Evolutionary conservation across 2,329 filamentous ascomycete species (phyloP).

Genomic region (Periconia digitata): DNA sequence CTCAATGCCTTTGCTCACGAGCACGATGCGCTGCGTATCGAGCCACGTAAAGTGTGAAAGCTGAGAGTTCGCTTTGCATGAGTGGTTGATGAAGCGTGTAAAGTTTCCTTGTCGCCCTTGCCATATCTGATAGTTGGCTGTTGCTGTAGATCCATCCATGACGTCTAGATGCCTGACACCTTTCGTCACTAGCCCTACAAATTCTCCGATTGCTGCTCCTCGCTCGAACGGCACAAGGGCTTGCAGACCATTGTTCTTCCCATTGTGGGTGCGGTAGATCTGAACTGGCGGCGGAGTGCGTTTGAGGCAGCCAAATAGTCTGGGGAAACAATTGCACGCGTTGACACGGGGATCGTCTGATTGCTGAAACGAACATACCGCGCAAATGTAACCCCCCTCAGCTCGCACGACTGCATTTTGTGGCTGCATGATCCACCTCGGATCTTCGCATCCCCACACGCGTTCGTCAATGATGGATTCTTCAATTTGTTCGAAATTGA

Average conservation of each 20-base stretch:
- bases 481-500: slow-evolving; percentile 53
- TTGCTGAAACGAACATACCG: slow-evolving; percentile 52
- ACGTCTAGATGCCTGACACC: slow-evolving; percentile 57
- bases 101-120: slow-evolving; percentile 60
- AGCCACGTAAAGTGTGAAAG: slow-evolving; percentile 61
- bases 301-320: slow-evolving; percentile 52
- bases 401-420: slow-evolving; percentile 26
- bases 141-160: slow-evolving; percentile 55
- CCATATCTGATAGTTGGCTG: slow-evolving; percentile 60
- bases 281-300: slow-evolving; percentile 51
- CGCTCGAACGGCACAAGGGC: slow-evolving; percentile 53
- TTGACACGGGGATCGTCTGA: slow-evolving; percentile 54
- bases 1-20: slow-evolving; percentile 58
- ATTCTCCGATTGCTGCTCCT: slow-evolving; percentile 57
- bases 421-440: slow-evolving; percentile 44
- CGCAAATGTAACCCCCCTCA: slow-evolving; percentile 44
- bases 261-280: slow-evolving; percentile 55
- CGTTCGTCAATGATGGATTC: slow-evolving; percentile 53
- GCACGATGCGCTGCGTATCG: slow-evolving; percentile 56
- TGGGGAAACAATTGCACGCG: slow-evolving; percentile 56
- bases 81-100: slow-evolving; percentile 62
- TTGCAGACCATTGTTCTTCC: slow-evolving; percentile 58
- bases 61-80: slow-evolving; percentile 59
- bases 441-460: slow-evolving; percentile 54
- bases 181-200: slow-evolving; percentile 58